Base-by-base conservation (phyloP, 2,329 filamentous ascomycete genomes). In the Xenosphaeropsis pyriputrescens region DNA sequence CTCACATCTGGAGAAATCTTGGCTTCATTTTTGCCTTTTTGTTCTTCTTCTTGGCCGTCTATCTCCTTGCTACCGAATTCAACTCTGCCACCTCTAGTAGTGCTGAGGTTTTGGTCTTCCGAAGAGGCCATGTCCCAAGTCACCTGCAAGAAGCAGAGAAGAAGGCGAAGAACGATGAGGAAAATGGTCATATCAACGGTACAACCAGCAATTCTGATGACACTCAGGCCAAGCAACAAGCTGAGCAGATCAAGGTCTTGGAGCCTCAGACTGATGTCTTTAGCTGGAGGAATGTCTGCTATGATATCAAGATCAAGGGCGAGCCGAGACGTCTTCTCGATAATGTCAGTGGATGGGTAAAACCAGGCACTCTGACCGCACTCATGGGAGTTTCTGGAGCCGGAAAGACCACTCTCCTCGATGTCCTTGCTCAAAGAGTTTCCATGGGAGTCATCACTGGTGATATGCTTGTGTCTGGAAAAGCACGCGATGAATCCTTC, bases 381-480 rank as follows among this genome's bases (percentile, higher is more conserved):
- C 62, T 79, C 1, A 79, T 79, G 75, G 70, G 75, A 30, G 70
- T 73, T 0, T 71, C 61, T 1, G 88, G 4, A 86, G 85, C 84
- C 13, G 84, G 85, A 39, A 91, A 91, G 58, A 91, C 84, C 0
- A 89, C 84, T 0, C 67, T 91, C 4, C 63, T 91, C 8, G 84
- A 89, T 53, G 80, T 84, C 2, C 67, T 91, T 22, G 84, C 84
- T 0, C 61, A 69, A 35, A 79, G 86, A 54, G 81, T 81, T 6
- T 83, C 82, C 0, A 88, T 88, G 75, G 86, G 86, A 58, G 79
- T 93, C 12, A 84, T 94, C 36, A 75, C 72, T 5, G 86, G 86
- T 37, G 80, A 89, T 48, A 89, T 93, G 78, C 39, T 53, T 1
- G 47, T 55, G 6, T 47, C 43, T 4, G 52, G 51, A 2, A 48